Evolutionary conservation across 257 asterid species (phyloP), one percentile per base, ranked within the genome.

Genomic region (Solanum chiquidenum): DNA sequence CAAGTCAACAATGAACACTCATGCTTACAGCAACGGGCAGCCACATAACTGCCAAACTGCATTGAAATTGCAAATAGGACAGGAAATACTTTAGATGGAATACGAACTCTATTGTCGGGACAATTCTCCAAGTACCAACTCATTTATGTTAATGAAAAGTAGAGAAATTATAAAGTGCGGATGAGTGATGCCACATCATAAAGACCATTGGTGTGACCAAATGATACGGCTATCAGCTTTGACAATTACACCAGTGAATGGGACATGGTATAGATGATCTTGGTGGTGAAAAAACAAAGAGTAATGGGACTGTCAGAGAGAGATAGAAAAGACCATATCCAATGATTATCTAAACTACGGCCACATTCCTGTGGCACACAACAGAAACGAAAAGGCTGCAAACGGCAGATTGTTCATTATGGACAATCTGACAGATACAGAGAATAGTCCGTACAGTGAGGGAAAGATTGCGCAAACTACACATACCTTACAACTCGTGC

Each of bases 401-500:
- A 18, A 46, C 5, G 9, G 25, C 27, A 79, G 85, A 79, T 44
- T 42, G 25, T 79, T 44, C 66, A 44, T 44, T 79, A n/a, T 20
- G 85, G 9, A 79, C 38, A 44, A 33, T 79, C 62, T 8, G 18
- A 14, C n/a, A 77, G 84, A 77, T 79, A 79, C 66, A 79, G 85
- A 79, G 66, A 14, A 18, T 44, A 44, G 68, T 31, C 9, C 3
- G 21, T 49, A 68, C 21, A 64, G 77, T 31, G 73, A 21, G 40
- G 80, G 21, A 83, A 86, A 83, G 83, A 62, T 23, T 69, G 52
- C 40, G 74, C 52, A 49, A 38, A 52, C 64, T 52, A 62, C 37
- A 88, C 75, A 23, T 84, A 88, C 94, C 93, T 90, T 74, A 91
- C 93, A 85, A 91, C 94, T 90, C 93, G 91, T 49, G 87, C 90